phyloP scores from a whole-genome alignment of 306 rosid species.

The Sphenostylis stenocarpa region DNA sequence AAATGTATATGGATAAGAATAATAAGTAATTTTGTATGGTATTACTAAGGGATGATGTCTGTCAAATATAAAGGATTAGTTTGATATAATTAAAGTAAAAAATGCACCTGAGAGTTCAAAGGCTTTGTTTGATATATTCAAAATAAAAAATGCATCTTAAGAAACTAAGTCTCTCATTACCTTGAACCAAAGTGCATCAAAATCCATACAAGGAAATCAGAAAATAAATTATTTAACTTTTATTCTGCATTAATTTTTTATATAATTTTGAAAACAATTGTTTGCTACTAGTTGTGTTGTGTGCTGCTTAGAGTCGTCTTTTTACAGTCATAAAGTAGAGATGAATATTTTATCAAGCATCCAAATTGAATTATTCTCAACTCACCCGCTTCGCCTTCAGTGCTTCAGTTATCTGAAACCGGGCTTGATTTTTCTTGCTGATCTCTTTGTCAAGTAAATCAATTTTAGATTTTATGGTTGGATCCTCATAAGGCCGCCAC shows the following conservation, averaged over 20 bases:
- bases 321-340: background rate
- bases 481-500: constrained; percentile 74
- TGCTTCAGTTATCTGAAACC: constrained; percentile 68
- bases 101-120: no score
- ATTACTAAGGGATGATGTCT: background rate
- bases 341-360: background rate
- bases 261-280: background rate
- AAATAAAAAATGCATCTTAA: background rate
- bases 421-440: constrained; percentile 70
- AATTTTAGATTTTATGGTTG: constrained; percentile 62
- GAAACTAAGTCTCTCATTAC: background rate
- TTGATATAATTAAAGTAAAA: no score
- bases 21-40: no score
- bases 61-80: background rate
- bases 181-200: background rate
- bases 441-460: constrained; percentile 68
- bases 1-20: no score
- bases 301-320: background rate
- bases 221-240: constrained; percentile 16
- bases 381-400: constrained; percentile 93
- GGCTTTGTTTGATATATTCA: no score
- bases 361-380: constrained; percentile 26
- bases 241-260: background rate
- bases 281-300: no score
- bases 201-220: background rate